Base-by-base conservation (phyloP, 208 protist genomes). In the Borovskyia barvae region DNA sequence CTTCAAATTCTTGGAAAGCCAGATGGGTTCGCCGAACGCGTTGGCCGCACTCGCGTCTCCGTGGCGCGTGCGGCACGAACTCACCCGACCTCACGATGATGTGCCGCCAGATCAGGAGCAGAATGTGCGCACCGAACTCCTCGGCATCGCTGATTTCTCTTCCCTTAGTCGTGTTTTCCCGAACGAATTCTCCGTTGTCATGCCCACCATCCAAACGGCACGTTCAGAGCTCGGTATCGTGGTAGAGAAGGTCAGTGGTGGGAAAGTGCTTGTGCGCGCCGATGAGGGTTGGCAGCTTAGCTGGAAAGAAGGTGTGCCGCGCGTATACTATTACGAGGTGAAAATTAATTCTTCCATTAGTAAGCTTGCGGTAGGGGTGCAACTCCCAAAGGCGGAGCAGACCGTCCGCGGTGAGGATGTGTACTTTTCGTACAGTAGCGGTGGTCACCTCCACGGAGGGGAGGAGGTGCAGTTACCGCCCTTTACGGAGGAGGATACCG, bases 261-360 rank as follows among this genome's bases (percentile, higher is more conserved):
- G 60, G 3, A n/a, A 69, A 11, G 54, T 82, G 17, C 50, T 88
- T 42, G 64, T 96, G 26, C 82, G 90, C 47, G 90, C 90, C 11
- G 90, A 96, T 54, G 85, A 93, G 42, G 75, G 75, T 17, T 96
- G 90, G 87, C 75, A 82, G 41, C 66, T 93, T 25, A 49, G 62
- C 45, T 90, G 82, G 80, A 80, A 79, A 22, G 79, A 85, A 41
- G 87, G 82, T 14, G 48, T 90, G 56, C 87, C 90, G 20, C 73
- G 77, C 14, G 70, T 93, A 20, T 88, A 87, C 51, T 96, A 96
- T 66, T 96, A 85, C 71, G 90, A 96, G 65, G 87, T 90, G 12
- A 90, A 72, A 28, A 47, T 94, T 22, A 66, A 76, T 42, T 78
- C 77, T 15, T 64, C 47, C 4, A 57, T 63, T 17, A 46, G 48